Conservation (phyloP, 371 early-diverging fungal species). For the Basidiobolus meristosporus region DNA sequence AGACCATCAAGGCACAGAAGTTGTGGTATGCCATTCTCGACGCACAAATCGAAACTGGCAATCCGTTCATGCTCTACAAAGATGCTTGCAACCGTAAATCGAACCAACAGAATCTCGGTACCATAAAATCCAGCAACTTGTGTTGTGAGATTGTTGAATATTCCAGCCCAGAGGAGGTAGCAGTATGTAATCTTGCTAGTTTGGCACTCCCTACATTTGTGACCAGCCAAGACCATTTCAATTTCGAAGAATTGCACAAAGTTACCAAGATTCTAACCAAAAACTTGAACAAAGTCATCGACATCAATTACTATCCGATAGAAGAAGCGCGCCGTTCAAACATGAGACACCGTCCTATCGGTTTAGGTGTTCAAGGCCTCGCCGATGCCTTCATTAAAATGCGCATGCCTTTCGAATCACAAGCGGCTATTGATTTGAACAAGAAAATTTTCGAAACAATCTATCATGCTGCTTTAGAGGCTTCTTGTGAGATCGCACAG, state of each 20-base stretch:
- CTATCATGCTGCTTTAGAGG: slow-evolving; percentile 92
- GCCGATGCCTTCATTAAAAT: slow-evolving; percentile 96
- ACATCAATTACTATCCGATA: slow-evolving; percentile 95
- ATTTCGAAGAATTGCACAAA: slow-evolving; percentile 53
- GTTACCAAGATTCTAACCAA: slow-evolving; percentile 72
- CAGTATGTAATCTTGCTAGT: slow-evolving; percentile 98
- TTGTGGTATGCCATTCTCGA: slow-evolving; percentile 98
- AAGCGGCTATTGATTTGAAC: slow-evolving; percentile 82
- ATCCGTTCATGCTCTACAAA: slow-evolving; percentile 99
- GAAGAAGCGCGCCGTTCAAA: slow-evolving; percentile 79
- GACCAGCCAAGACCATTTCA: slow-evolving; percentile 28
- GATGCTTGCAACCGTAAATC: slow-evolving; percentile 41
- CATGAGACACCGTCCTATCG: slow-evolving; percentile 93
- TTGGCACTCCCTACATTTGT: slow-evolving; percentile 95
- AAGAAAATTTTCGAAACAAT: slow-evolving; percentile 92
- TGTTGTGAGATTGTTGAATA: slow-evolving; percentile 95
- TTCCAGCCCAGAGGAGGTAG: slow-evolving; percentile 90
- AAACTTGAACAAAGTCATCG: slow-evolving; percentile 96
- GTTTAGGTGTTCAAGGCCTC: slow-evolving; percentile 96
- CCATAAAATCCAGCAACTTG: slow-evolving; percentile 75
- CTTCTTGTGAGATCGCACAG: slow-evolving; percentile 85
- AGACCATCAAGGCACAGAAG: slow-evolving; percentile 90
- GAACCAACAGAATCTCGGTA: slow-evolving; percentile 95
- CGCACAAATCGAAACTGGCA: slow-evolving; percentile 97
- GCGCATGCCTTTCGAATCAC: slow-evolving; percentile 91